Evolutionary conservation across 1,284 basidiomycete species (phyloP).

Genomic region (Cutaneotrichosporon sp.): DNA sequence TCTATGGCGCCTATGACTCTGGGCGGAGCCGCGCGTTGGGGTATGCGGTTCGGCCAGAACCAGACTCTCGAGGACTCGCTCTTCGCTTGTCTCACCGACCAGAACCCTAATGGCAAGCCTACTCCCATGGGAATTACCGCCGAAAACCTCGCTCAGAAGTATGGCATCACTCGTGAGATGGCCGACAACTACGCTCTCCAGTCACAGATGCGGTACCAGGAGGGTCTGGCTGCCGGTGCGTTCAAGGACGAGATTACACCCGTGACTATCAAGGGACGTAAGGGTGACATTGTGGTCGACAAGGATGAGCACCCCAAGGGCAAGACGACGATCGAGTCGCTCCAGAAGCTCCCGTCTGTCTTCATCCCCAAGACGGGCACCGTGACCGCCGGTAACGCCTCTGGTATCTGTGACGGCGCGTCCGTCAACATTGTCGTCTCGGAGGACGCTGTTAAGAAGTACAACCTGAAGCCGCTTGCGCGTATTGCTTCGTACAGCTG

Average conservation of each 20-base stretch:
- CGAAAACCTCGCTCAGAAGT: constrained; percentile 59
- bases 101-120: constrained; percentile 53
- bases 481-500: constrained; percentile 57
- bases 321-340: constrained; percentile 53
- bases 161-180: constrained; percentile 58
- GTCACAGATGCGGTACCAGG: constrained; percentile 59
- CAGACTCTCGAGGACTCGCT: constrained; percentile 60
- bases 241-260: constrained; percentile 76
- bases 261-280: constrained; percentile 82
- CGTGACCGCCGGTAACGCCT: constrained; percentile 59
- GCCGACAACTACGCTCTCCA: constrained; percentile 60
- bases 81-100: constrained; percentile 57
- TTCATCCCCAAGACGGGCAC: constrained; percentile 58
- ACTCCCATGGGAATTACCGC: constrained; percentile 60
- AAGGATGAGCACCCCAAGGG: constrained; percentile 59
- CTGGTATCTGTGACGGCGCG: constrained; percentile 60
- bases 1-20: constrained; percentile 57
- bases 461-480: constrained; percentile 56
- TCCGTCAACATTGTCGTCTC: constrained; percentile 59
- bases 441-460: constrained; percentile 55
- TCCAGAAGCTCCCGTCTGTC: constrained; percentile 56
- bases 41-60: constrained; percentile 54
- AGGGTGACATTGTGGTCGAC: constrained; percentile 44
- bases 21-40: constrained; percentile 53
- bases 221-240: constrained; percentile 56